Percentiles rank a stretch among this genome's conserved stretches.
phyloP scores from a whole-genome alignment of 176 grass and related monocot species.

The Aegilops bicornis region DNA sequence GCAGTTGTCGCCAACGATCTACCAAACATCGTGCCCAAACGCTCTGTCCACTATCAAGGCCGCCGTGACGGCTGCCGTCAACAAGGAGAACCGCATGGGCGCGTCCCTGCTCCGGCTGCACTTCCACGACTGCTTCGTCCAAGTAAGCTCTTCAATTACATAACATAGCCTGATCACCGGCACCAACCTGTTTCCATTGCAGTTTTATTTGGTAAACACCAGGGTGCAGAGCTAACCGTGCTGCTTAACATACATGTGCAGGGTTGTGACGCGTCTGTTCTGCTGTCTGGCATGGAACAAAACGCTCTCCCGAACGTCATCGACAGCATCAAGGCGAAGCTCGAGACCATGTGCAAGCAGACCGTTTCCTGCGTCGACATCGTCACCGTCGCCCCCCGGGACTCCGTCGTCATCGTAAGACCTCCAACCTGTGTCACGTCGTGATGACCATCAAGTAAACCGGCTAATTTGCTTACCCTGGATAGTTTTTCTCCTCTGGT shows the following conservation, averaged over 20 bases:
- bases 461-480: neutral
- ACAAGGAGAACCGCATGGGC: slow-evolving; percentile 55
- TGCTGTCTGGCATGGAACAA: slow-evolving; percentile 65
- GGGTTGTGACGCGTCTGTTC: slow-evolving; percentile 71
- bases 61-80: slow-evolving; percentile 59
- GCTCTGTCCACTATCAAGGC: slow-evolving; percentile 60
- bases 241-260: neutral
- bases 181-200: no score
- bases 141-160: slow-evolving; percentile 30
- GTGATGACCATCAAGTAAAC: no score
- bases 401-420: slow-evolving; percentile 58
- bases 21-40: slow-evolving; percentile 57
- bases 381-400: slow-evolving; percentile 51
- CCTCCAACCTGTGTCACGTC: neutral
- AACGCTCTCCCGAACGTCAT: slow-evolving; percentile 45
- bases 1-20: slow-evolving; percentile 85
- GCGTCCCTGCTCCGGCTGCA: slow-evolving; percentile 76
- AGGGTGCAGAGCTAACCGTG: neutral
- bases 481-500: no score
- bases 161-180: neutral
- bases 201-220: neutral
- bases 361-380: slow-evolving; percentile 78
- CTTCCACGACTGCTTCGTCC: slow-evolving; percentile 93
- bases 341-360: slow-evolving; percentile 51
- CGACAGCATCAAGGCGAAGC: slow-evolving; percentile 61